Conservation (phyloP, 2,329 filamentous ascomycete species). For the Nemania sp. region DNA sequence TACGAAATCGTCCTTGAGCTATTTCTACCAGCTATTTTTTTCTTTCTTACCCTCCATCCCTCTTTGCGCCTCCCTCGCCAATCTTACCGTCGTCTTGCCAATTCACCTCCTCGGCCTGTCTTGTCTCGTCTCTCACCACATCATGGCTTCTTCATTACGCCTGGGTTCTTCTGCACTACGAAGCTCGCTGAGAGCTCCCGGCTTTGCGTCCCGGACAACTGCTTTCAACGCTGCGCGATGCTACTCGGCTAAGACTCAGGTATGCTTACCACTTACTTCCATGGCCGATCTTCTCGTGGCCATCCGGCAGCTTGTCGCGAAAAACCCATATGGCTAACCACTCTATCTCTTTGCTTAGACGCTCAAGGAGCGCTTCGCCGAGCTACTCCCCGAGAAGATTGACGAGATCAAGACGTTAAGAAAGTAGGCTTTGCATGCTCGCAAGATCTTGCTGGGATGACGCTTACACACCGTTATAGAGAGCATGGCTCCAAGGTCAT, state of each 20-base stretch:
- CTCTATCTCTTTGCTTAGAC: conserved; percentile 61
- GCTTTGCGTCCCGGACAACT: conserved; percentile 68
- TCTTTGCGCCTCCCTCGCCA: conserved; percentile 20
- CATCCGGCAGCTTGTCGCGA: conserved; percentile 22
- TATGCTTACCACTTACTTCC: no score
- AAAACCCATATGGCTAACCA: conserved; percentile 28
- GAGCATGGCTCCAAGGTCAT: conserved; percentile 94
- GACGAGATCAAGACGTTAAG: conserved; percentile 99
- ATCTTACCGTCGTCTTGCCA: conserved; percentile 13
- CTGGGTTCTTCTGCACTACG: conserved; percentile 81
- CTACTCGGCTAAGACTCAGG: conserved; percentile 90
- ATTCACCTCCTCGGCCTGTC: conserved; percentile 14
- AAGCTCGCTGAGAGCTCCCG: conserved; percentile 69
- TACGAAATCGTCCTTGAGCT: conserved; percentile 27
- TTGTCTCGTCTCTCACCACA: conserved; percentile 33
- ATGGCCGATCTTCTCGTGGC: no score
- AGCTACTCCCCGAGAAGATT: conserved; percentile 92
- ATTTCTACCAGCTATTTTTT: conserved; percentile 29
- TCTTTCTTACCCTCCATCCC: conserved; percentile 11
- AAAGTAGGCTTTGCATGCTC: conserved; percentile 66
- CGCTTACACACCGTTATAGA: conserved; percentile 52
- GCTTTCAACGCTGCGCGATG: conserved; percentile 83
- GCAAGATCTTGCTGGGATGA: conserved; percentile 21
- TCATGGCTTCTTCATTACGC: conserved; percentile 84
- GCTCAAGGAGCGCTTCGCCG: conserved; percentile 97